Evolutionary conservation across 352 stramenopile species (phyloP).

Genomic region (Globisporangium perplexum): DNA sequence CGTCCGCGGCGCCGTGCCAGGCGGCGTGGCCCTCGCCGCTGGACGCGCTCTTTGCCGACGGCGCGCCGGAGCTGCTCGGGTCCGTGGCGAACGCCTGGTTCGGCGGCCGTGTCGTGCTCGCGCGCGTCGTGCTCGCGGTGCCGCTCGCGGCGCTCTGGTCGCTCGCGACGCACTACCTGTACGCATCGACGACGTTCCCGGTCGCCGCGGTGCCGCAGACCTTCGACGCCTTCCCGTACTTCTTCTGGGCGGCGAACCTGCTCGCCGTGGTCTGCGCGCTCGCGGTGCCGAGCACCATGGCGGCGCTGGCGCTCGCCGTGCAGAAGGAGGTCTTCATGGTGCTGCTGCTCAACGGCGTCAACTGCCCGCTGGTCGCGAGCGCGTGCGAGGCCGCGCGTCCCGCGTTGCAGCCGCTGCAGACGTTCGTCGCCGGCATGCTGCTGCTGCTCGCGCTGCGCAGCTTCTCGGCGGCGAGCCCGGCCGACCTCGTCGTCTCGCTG

Average conservation of each 20-base stretch:
- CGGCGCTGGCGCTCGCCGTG: slow-evolving; percentile 25
- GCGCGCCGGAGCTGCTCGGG: slow-evolving; percentile 16
- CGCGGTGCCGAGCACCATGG: slow-evolving; percentile 21
- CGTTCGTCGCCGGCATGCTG: slow-evolving; percentile 26
- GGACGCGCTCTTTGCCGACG: slow-evolving; percentile 22
- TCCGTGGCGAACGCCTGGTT: slow-evolving; percentile 21
- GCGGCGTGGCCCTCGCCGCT: slow-evolving; percentile 16
- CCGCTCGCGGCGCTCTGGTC: slow-evolving; percentile 27
- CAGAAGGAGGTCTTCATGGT: slow-evolving; percentile 36
- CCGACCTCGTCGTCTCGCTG: slow-evolving; percentile 27
- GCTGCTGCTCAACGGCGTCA: slow-evolving; percentile 32
- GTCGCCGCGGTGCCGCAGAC: slow-evolving; percentile 20
- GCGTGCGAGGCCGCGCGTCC: slow-evolving; percentile 12
- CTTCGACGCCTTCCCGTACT: slow-evolving; percentile 25
- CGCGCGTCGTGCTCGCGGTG: slow-evolving; percentile 15
- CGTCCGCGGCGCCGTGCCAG: not conserved
- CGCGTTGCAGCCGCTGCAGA: slow-evolving; percentile 27
- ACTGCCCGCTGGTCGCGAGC: slow-evolving; percentile 22
- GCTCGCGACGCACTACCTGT: slow-evolving; percentile 18
- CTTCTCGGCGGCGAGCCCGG: slow-evolving; percentile 18
- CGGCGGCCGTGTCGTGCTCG: slow-evolving; percentile 19
- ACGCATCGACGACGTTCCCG: slow-evolving; percentile 22
- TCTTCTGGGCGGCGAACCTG: slow-evolving; percentile 33
- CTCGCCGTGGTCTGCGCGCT: slow-evolving; percentile 25
- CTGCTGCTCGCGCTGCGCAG: slow-evolving; percentile 23